Base-by-base conservation (phyloP, 2,329 filamentous ascomycete genomes). In the Tolypocladium cylindrosporum region DNA sequence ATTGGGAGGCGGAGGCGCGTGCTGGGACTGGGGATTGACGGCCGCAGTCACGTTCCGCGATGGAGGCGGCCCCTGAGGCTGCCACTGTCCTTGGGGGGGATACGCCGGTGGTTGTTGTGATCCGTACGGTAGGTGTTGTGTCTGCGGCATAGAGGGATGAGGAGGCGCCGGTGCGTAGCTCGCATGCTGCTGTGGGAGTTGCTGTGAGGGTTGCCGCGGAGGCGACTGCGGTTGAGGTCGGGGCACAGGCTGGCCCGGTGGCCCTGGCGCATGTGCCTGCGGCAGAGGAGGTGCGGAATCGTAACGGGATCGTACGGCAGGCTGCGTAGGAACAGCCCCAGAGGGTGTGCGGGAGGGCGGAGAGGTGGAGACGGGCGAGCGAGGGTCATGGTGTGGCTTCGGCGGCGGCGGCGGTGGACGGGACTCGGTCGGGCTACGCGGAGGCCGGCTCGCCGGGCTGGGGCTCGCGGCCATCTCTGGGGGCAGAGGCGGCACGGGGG, bases 401-500 rank as follows among this genome's bases (percentile, higher is more conserved):
- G 72, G 66, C 71, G 86, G 86, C 1, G 83, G 81, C 1, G 79
- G 79, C 5, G 79, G 80, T 4, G 77, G 75, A 11, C 71, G 71
- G 8, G 67, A 63, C 51, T 71, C 69, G 54, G 62, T 66, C 8
- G 63, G 62, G 65, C 74, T 55, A 27, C 53, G 59, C 50, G 67
- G 76, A 56, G 65, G 58, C 52, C 68, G 71, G 37, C 65, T 69
- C 4, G 68, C 63, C n/a, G 75, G 72, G 36, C 71, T 72, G 56
- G 77, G 72, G 39, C 71, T 72, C 57, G 77, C 72, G 52, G 77
- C 74, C 59, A 87, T 75, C 65, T 88, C 86, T 34, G 84, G 83
- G 10, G 88, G 89, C 21, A 88, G 77, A 57, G 89, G 88, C 59
- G 89, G 89, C n/a, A 88, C 72, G 14, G 87, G 85, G 39, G 88